Evolutionary conservation across 2,329 filamentous ascomycete genomes (phyloP), one percentile per base, ranked within the genome.

Genomic region (Elsinoe necatrix): DNA sequence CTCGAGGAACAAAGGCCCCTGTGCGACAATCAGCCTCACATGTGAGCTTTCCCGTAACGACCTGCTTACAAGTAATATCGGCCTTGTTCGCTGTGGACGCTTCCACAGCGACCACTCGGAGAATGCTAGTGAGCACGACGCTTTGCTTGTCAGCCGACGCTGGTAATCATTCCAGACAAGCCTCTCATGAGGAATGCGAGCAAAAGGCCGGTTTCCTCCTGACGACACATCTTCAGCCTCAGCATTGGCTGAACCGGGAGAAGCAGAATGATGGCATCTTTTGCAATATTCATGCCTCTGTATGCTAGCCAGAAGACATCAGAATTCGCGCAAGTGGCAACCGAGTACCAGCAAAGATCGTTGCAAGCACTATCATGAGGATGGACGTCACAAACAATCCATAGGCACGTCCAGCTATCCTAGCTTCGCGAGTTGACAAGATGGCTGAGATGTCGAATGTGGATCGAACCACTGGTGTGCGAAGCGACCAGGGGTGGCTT

Each of bases 281-380:
- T 67, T 9, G 63, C 39, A 37, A 65, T 63, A 48, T 68, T 68
- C 12, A 57, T 37, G 8, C 21, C 42, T 29, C 60, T 56, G 52
- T 61, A 63, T 7, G 59, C 62, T n/a, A 60, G 57, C 63, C 63
- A 66, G 56, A 63, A 64, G 31, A 48, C 57, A 29, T 59, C 58
- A 3, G 57, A 60, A 41, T 65, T 57, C 58, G 69, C 66, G 59
- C 68, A 71, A 42, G 59, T 62, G n/a, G 60, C 25, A 52, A 55
- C 12, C 59, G 29, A 16, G 43, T 47, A 20, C 55, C 47, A 12
- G 55, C 57, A 35, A 56, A 56, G 3, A 60, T 18, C 9, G 50
- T 58, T 16, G 58, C 43, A 11, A 41, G 41, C 9, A 51, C 42
- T 14, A 60, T 29, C 59, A 60, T 58, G 20, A 54, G 12, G 23